Conservation (phyloP, 495 filamentous ascomycete species). For the Penicillium pancosmium region DNA sequence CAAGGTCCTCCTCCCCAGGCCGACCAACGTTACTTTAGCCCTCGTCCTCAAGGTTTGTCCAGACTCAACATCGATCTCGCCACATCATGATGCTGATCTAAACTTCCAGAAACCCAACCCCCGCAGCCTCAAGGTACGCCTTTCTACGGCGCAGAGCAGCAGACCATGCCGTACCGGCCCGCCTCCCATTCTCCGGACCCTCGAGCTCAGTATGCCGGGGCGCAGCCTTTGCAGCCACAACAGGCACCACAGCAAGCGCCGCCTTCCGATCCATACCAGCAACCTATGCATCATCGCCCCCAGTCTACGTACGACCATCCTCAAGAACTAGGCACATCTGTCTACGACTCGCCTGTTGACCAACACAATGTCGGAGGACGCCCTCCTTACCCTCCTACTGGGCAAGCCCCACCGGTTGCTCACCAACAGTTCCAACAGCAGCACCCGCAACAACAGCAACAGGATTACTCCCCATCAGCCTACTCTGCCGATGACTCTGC, state of each 20-base stretch:
- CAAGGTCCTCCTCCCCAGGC: slow-evolving; percentile 45
- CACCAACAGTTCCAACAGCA: slow-evolving; percentile 46
- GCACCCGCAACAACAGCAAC: slow-evolving; percentile 34
- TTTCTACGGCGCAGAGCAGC: slow-evolving; percentile 44
- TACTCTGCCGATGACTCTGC: slow-evolving; percentile 62
- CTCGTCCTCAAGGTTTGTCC: slow-evolving; percentile 53
- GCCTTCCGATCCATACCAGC: slow-evolving; percentile 43
- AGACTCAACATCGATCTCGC: slow-evolving; percentile 3
- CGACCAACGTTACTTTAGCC: slow-evolving; percentile 73
- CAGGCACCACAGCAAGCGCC: slow-evolving; percentile 43
- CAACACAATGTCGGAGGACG: slow-evolving; percentile 34
- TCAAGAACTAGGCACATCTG: slow-evolving; percentile 82
- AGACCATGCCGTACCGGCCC: slow-evolving; percentile 40
- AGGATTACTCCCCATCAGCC: slow-evolving; percentile 60
- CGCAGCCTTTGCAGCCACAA: slow-evolving; percentile 32
- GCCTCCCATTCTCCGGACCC: slow-evolving; percentile 49
- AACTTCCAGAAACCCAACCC: slow-evolving; percentile 32
- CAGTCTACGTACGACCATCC: slow-evolving; percentile 77
- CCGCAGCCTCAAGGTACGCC: slow-evolving; percentile 31
- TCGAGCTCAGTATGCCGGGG: slow-evolving; percentile 41
- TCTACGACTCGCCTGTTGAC: slow-evolving; percentile 79
- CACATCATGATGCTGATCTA: neutral
- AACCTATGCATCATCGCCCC: slow-evolving; percentile 53
- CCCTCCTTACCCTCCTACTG: slow-evolving; percentile 49
- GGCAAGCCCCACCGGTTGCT: slow-evolving; percentile 38